phyloP scores from a whole-genome alignment of 257 asterid species.

The Handroanthus guayacan region DNA sequence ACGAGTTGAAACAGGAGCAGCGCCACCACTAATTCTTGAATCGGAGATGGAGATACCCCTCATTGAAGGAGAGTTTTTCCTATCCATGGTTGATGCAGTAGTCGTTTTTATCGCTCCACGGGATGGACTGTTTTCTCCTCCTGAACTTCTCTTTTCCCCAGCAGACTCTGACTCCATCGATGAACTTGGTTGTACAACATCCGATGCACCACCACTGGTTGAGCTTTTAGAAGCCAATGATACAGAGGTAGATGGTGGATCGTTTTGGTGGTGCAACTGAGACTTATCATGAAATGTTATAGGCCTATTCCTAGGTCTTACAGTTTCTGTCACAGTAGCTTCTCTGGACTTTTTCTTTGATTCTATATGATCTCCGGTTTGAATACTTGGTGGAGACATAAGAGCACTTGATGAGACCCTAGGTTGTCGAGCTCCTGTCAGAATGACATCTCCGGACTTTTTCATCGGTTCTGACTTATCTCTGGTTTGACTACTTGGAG shows the following conservation, averaged over 20 bases:
- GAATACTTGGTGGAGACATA: too few species aligned
- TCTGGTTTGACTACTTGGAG: too few species aligned
- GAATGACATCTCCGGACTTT: too few species aligned
- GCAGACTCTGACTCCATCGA: slow-evolving; percentile 47
- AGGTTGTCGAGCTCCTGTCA: too few species aligned
- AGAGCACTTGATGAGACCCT: too few species aligned
- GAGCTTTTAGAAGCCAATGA: slow-evolving; percentile 45
- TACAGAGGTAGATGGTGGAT: slow-evolving; percentile 39
- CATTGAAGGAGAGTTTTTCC: slow-evolving; percentile 41
- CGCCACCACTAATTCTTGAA: slow-evolving; percentile 28
- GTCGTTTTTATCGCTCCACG: slow-evolving; percentile 44
- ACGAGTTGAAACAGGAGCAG: slow-evolving; percentile 45
- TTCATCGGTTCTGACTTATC: too few species aligned
- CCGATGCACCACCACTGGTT: slow-evolving; percentile 34
- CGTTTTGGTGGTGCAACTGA: slow-evolving; percentile 1
- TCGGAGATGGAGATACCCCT: slow-evolving; percentile 54
- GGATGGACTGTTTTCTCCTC: slow-evolving; percentile 61
- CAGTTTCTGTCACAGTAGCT: too few species aligned
- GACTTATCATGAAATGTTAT: slow-evolving; percentile 38
- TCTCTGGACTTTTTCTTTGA: too few species aligned
- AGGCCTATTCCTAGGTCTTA: slow-evolving; percentile 19
- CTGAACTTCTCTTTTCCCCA: slow-evolving; percentile 53
- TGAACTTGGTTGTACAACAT: slow-evolving; percentile 48
- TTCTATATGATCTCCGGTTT: too few species aligned
- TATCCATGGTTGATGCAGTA: slow-evolving; percentile 31